Evolutionary conservation across 2,329 filamentous ascomycete species (phyloP).

Genomic region (Paecilomyces sp.): DNA sequence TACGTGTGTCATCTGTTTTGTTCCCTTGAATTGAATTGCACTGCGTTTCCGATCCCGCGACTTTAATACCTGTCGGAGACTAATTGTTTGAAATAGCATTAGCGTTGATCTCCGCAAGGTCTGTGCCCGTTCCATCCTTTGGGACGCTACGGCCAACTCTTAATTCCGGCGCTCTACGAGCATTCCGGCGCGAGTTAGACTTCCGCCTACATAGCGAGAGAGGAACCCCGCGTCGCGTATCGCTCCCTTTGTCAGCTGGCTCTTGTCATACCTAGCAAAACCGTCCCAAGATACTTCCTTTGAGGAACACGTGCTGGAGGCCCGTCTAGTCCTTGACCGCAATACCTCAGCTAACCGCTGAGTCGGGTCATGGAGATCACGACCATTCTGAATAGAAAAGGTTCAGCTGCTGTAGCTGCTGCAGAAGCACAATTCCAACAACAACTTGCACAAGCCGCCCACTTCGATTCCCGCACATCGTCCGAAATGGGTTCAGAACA

Average conservation of each 20-base stretch:
- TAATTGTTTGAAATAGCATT: neutral
- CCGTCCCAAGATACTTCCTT: neutral
- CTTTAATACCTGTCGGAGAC: neutral
- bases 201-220: neutral
- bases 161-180: neutral
- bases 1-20: neutral
- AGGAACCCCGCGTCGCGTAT: neutral
- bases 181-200: neutral
- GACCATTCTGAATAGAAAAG: constrained; percentile 45
- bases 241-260: neutral
- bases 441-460: constrained; percentile 33
- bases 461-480: constrained; percentile 32
- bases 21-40: neutral
- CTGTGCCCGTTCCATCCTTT: neutral
- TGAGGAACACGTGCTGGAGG: constrained; percentile 3
- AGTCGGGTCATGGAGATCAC: constrained; percentile 45
- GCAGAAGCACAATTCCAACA: constrained; percentile 38
- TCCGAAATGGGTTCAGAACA: constrained; percentile 55
- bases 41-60: neutral
- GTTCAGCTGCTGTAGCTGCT: constrained; percentile 35
- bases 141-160: neutral
- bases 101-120: neutral
- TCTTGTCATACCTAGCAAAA: neutral
- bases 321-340: constrained; percentile 22
- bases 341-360: constrained; percentile 22